These are phyloP conservation scores for Linanthus parryae DNA, from an alignment of 148 eudicot species.

Conservation along the genomic window DNA sequence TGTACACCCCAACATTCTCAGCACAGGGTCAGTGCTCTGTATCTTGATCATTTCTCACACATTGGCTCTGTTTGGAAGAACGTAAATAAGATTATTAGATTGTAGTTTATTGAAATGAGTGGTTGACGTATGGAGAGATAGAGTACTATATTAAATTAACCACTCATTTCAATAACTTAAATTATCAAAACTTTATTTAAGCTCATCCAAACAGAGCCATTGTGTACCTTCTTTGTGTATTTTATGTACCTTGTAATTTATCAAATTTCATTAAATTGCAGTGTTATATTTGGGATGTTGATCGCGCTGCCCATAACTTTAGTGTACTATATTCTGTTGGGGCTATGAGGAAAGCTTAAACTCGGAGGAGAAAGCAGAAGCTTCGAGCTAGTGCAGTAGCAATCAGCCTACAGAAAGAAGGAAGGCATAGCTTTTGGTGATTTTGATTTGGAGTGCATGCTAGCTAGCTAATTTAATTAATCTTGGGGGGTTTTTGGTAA, in stretches of 20 bases:
- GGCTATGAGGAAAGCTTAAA: constrained; percentile 53
- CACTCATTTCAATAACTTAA: not conserved
- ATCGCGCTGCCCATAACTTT: constrained; percentile 83
- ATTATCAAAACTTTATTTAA: not conserved
- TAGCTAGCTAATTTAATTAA: no score
- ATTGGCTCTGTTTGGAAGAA: not conserved
- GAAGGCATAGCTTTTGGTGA: no score
- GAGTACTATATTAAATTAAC: not conserved
- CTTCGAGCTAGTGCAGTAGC: no score
- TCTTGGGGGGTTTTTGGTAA: no score
- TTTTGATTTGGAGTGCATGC: no score
- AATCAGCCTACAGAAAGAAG: no score
- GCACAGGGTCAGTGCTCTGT: constrained; percentile 61
- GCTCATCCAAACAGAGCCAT: not conserved
- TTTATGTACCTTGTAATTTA: not conserved
- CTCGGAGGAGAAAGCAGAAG: no score
- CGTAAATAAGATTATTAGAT: not conserved
- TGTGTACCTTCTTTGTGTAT: not conserved
- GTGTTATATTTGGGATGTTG: constrained; percentile 90
- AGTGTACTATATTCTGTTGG: constrained; percentile 74
- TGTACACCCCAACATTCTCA: constrained; percentile 76
- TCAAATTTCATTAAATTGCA: constrained; percentile 17
- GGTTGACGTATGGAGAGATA: not conserved
- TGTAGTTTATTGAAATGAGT: not conserved
- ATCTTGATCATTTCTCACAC: not conserved